Base-by-base conservation (phyloP, 306 rosid species). In the Cucurbita ficifolia region DNA sequence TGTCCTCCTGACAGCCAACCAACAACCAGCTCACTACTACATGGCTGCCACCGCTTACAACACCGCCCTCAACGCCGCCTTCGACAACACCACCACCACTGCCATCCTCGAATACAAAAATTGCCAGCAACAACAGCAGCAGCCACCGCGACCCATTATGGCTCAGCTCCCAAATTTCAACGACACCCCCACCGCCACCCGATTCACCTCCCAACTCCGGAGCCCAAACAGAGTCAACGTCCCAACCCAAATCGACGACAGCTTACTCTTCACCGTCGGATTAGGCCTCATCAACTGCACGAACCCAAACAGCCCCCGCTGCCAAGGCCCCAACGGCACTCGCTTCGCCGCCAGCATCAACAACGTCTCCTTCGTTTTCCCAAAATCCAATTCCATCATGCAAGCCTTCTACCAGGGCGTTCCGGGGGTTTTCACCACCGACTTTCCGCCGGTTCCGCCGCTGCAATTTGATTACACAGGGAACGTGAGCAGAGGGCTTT, bases 271-370 rank as follows among this genome's bases (percentile, higher is more conserved):
- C 85, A 59, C 75, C 4, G 97, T 91, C 10, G 92, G 98, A 9
- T 79, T 94, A 59, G 98, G 98, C 57, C 78, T 94, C 7, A 90
- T 78, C 82, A 88, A 87, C 79, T 94, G 99, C 85, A 84, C 96
- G 9, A 82, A 78, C 48, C 99, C 88, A 10, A 94, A 89, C 63
- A 89, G 88, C 81, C 96, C 95, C 7, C 82, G 95, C 17, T 94
- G 99, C 79, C 97, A 94, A 83, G 97, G 96, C 68, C 99, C 97
- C 22, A 94, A 91, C n/a, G 96, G 96, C 74, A 91, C 99, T n/a
- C 97, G 97, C 24, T 87, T 94, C 11, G 0, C 96, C 0, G 96
- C 97, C 3, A 91, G 97, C 84, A 89, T 94, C 61, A 94, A 91
- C 86, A 94, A 94, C 29, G 80, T 80, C n/a, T 94, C 97, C 43